phyloP scores from a whole-genome alignment of 2,329 filamentous ascomycete genomes.

The Seiridium unicorne region DNA sequence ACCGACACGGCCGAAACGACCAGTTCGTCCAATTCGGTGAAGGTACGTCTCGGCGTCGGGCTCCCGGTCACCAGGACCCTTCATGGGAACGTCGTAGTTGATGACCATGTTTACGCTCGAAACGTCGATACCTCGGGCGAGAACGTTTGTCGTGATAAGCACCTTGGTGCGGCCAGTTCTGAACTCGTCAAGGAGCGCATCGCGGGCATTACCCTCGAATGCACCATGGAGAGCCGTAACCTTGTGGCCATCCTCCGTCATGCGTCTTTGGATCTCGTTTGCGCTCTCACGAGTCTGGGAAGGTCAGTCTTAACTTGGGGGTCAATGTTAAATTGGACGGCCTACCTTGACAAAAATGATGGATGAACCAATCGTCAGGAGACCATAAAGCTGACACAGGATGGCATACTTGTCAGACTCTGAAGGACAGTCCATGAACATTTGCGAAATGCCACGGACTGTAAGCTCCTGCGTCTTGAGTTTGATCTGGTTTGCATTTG shows the following conservation, averaged over 20 bases:
- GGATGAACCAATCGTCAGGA: conserved; percentile 95
- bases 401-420: conserved; percentile 84
- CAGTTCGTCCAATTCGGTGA: conserved; percentile 95
- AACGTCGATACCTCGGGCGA: conserved; percentile 91
- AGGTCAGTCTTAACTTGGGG: background rate
- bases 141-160: conserved; percentile 94
- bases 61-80: conserved; percentile 72
- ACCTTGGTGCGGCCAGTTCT: conserved; percentile 86
- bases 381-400: conserved; percentile 87
- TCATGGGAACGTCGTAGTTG: conserved; percentile 88
- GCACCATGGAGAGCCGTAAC: conserved; percentile 88
- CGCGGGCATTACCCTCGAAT: conserved; percentile 80
- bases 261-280: conserved; percentile 77
- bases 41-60: conserved; percentile 95
- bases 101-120: conserved; percentile 95
- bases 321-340: too few relatives aligned
- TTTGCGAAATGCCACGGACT: conserved; percentile 94
- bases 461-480: conserved; percentile 89
- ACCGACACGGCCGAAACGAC: conserved; percentile 93
- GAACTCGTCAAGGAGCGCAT: conserved; percentile 83
- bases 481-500: conserved; percentile 81
- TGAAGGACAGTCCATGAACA: conserved; percentile 89
- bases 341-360: conserved; percentile 94
- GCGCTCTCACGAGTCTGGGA: conserved; percentile 80
- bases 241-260: conserved; percentile 86